Conservation (phyloP, 78 protist genomes). For the Pigoraptor vietnamica region DNA sequence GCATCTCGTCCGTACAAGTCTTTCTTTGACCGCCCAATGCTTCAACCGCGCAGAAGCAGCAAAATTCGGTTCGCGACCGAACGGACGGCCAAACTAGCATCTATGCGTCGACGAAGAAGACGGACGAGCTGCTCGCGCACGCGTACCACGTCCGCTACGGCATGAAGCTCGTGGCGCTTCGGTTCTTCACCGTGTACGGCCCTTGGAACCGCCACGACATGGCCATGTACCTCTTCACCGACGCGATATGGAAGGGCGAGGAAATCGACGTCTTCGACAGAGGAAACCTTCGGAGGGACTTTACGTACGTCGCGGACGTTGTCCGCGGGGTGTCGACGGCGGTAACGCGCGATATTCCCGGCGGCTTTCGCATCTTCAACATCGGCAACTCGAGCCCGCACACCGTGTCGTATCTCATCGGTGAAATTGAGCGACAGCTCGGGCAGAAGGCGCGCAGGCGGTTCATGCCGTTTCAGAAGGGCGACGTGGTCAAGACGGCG, state of each 20-base stretch:
- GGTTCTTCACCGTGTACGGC: slow-evolving; percentile 73
- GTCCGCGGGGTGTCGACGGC: slow-evolving; percentile 28
- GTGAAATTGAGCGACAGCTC: not conserved
- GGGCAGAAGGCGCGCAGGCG: slow-evolving; percentile 15
- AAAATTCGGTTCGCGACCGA: not conserved
- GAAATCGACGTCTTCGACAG: slow-evolving; percentile 13
- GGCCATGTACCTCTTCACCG: slow-evolving; percentile 49
- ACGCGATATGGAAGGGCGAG: not conserved
- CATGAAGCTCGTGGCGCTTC: slow-evolving; percentile 12
- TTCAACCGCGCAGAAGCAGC: not conserved
- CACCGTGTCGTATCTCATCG: not conserved
- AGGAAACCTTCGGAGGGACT: slow-evolving; percentile 40
- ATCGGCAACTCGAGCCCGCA: slow-evolving; percentile 25
- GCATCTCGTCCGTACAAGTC: no score
- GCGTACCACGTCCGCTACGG: slow-evolving; percentile 35
- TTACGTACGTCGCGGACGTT: slow-evolving; percentile 52
- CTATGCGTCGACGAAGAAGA: slow-evolving; percentile 50
- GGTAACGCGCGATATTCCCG: not conserved
- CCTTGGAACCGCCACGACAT: slow-evolving; percentile 64
- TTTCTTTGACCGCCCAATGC: no score
- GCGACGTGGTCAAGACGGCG: slow-evolving; percentile 19
- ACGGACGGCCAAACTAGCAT: not conserved
- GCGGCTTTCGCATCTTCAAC: slow-evolving; percentile 35
- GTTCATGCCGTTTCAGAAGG: slow-evolving; percentile 1
- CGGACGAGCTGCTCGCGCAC: slow-evolving; percentile 31